These are phyloP conservation scores for Zoysia japonica DNA, from an alignment of 176 grass and related monocot genomes.

Conservation along the genomic window DNA sequence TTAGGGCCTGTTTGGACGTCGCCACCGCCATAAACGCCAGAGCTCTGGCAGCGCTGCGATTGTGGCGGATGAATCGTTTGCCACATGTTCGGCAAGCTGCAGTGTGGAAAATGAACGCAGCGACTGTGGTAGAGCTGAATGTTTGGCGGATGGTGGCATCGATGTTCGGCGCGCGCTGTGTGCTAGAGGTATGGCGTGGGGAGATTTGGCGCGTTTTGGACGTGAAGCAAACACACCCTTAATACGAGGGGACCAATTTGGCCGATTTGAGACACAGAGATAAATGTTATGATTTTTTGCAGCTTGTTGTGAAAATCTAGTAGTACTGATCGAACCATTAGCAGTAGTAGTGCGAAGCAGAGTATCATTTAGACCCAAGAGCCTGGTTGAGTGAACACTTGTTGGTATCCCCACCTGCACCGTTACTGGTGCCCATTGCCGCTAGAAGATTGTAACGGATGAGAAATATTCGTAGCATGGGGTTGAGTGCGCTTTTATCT, in stretches of 20 bases:
- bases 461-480: not conserved
- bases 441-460: not conserved
- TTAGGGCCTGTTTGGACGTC: not conserved
- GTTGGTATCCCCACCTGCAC: not conserved
- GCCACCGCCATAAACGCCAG: too few relatives aligned
- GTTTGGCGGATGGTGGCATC: too few relatives aligned
- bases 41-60: too few relatives aligned
- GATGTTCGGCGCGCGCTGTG: too few relatives aligned
- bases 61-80: too few relatives aligned
- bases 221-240: too few relatives aligned
- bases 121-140: too few relatives aligned
- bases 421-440: not conserved
- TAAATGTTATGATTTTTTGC: constrained; percentile 3
- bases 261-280: constrained; percentile 11
- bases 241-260: not conserved
- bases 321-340: constrained; percentile 18
- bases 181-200: too few relatives aligned
- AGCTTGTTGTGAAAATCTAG: not conserved
- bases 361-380: constrained; percentile 19
- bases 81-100: too few relatives aligned
- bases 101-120: too few relatives aligned
- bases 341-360: not conserved
- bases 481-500: not conserved
- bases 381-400: constrained; percentile 1
- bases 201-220: too few relatives aligned